A percentile compares a stretch with the other conserved stretches of the same genome.
phyloP scores from a whole-genome alignment of 2,329 filamentous ascomycete genomes.

The Podosphaera aphanis region DNA sequence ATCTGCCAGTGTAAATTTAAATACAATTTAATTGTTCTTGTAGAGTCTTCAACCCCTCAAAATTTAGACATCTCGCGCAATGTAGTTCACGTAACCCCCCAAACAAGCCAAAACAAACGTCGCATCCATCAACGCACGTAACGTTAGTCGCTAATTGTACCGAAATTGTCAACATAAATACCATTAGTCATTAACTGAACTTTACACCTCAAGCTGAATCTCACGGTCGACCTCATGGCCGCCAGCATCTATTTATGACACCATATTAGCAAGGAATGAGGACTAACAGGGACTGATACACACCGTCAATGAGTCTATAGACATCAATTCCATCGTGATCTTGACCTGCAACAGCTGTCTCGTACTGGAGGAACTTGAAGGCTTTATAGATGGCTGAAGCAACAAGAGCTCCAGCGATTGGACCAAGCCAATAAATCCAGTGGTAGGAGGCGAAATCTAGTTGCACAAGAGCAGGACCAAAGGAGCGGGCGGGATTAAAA shows the following conservation, averaged over 20 bases:
- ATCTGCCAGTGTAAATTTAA: too few species aligned
- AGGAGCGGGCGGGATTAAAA: conserved; percentile 24
- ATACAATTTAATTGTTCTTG: too few species aligned
- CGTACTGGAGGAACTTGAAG: neutral
- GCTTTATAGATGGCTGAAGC: neutral
- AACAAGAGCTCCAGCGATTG: neutral
- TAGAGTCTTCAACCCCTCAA: too few species aligned
- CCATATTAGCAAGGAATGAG: neutral
- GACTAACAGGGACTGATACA: neutral
- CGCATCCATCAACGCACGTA: neutral
- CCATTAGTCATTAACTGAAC: neutral
- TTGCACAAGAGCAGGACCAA: conserved; percentile 23
- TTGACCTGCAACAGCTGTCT: conserved; percentile 1
- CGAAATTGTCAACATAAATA: neutral
- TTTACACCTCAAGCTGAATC: conserved; percentile 1
- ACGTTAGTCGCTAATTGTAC: neutral
- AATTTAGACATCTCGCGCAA: too few species aligned
- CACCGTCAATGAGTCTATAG: conserved; percentile 1
- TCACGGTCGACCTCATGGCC: neutral
- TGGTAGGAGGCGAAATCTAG: conserved; percentile 20
- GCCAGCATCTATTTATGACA: neutral
- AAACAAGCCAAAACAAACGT: neutral
- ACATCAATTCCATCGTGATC: conserved; percentile 1
- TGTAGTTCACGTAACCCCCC: neutral
- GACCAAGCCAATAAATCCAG: conserved; percentile 25